phyloP scores from a whole-genome alignment of 441 rosid genomes.

The Eutrema salsugineum region DNA sequence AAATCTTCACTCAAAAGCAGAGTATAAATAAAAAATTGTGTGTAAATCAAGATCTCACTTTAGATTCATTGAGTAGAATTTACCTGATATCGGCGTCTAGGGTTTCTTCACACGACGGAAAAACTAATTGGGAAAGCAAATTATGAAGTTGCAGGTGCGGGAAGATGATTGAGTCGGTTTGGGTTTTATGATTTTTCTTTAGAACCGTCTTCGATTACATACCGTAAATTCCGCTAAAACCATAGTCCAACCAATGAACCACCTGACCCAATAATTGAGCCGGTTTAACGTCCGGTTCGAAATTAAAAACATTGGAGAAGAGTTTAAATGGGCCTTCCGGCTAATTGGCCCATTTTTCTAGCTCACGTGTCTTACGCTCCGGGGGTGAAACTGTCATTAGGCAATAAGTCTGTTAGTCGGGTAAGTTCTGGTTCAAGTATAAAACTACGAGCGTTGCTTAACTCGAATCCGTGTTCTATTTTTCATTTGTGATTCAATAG shows the following conservation, averaged over 20 bases:
- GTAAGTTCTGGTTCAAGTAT: too few relatives aligned
- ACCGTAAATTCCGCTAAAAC: background rate
- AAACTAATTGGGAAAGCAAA: slow-evolving; percentile 16
- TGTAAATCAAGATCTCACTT: background rate
- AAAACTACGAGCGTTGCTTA: too few relatives aligned
- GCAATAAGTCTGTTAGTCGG: background rate
- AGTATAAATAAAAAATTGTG: background rate
- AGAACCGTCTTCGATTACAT: background rate
- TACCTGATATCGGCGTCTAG: slow-evolving; percentile 18
- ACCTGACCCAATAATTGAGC: background rate
- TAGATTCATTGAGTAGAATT: background rate
- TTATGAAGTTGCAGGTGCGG: slow-evolving; percentile 7
- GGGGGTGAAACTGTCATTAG: background rate
- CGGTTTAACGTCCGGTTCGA: background rate
- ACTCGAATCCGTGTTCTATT: too few relatives aligned
- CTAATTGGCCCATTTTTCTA: background rate
- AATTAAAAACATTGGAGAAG: background rate
- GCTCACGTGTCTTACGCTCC: background rate
- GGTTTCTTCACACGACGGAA: slow-evolving; percentile 15
- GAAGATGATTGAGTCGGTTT: slow-evolving; percentile 19
- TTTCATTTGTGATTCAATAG: too few relatives aligned
- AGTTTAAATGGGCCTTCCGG: background rate
- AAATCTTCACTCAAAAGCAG: background rate
- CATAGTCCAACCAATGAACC: background rate
- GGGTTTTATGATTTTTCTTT: background rate